Conservation (phyloP, 2,329 filamentous ascomycete species). For the Calycina herbarum region DNA sequence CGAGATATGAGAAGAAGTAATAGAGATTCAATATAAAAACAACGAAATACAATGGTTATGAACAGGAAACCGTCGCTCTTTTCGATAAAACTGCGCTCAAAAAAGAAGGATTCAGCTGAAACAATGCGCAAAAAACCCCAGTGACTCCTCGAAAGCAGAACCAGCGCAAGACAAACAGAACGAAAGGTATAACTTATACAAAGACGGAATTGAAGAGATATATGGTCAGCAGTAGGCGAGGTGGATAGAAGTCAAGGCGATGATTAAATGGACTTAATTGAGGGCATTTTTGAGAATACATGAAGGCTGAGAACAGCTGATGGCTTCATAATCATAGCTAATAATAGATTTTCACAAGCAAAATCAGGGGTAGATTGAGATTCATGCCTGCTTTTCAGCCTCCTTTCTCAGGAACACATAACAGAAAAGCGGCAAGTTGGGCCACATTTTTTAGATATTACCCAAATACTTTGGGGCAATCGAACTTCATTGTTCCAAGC, state of each 20-base stretch:
- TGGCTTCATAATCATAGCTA: neutral
- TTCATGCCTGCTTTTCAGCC: too few relatives aligned
- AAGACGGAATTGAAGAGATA: neutral
- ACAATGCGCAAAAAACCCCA: conserved; percentile 2
- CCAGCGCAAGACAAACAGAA: neutral
- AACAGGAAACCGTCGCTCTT: neutral
- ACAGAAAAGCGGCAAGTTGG: too few relatives aligned
- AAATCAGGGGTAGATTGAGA: neutral
- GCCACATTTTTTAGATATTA: too few relatives aligned
- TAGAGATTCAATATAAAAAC: conserved; percentile 2
- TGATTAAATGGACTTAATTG: conserved; percentile 24
- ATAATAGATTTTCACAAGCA: neutral
- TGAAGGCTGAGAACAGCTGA: neutral
- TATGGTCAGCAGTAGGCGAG: neutral
- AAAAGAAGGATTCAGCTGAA: conserved; percentile 12
- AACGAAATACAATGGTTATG: neutral
- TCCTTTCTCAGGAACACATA: too few relatives aligned
- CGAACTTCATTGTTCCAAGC: too few relatives aligned
- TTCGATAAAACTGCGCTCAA: neutral
- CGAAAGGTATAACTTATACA: neutral
- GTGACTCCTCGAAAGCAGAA: neutral
- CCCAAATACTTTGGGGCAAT: too few relatives aligned
- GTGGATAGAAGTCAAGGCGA: conserved; percentile 3
- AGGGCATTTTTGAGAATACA: conserved; percentile 13
- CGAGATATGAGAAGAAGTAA: conserved; percentile 3